Conservation (phyloP, 2,329 filamentous ascomycete genomes). For the Neofusicoccum cordaticola region DNA sequence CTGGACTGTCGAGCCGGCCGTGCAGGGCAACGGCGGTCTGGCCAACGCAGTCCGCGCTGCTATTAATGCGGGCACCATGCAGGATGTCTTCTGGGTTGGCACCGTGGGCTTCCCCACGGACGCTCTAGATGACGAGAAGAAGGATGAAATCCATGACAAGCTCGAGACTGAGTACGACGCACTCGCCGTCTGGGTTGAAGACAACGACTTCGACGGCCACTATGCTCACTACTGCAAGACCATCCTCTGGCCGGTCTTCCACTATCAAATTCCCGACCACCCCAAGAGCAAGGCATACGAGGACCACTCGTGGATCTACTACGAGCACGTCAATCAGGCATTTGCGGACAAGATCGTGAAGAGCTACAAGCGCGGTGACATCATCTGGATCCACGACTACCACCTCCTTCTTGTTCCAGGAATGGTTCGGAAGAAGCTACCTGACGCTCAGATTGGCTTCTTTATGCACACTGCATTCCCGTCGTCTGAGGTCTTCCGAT, state of each 20-base stretch:
- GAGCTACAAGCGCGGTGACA: conserved; percentile 90
- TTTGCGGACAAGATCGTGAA: conserved; percentile 88
- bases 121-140: conserved; percentile 71
- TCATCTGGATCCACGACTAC: conserved; percentile 95
- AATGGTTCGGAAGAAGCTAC: conserved; percentile 86
- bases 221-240: conserved; percentile 97
- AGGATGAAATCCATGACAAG: conserved; percentile 77
- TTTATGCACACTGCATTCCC: conserved; percentile 95
- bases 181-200: conserved; percentile 78
- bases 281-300: conserved; percentile 98
- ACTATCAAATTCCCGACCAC: conserved; percentile 97
- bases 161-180: conserved; percentile 80
- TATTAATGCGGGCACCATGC: conserved; percentile 63
- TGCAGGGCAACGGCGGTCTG: conserved; percentile 89
- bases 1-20: conserved; percentile 79
- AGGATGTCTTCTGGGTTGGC: conserved; percentile 84
- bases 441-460: conserved; percentile 92
- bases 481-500: conserved; percentile 93
- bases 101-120: conserved; percentile 94
- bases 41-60: conserved; percentile 84
- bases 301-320: conserved; percentile 95
- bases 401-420: conserved; percentile 83
- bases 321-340: conserved; percentile 85
- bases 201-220: conserved; percentile 91
- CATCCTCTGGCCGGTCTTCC: conserved; percentile 95